Base-by-base conservation (phyloP, 495 filamentous ascomycete species). In the Mycothermus thermophilus region DNA sequence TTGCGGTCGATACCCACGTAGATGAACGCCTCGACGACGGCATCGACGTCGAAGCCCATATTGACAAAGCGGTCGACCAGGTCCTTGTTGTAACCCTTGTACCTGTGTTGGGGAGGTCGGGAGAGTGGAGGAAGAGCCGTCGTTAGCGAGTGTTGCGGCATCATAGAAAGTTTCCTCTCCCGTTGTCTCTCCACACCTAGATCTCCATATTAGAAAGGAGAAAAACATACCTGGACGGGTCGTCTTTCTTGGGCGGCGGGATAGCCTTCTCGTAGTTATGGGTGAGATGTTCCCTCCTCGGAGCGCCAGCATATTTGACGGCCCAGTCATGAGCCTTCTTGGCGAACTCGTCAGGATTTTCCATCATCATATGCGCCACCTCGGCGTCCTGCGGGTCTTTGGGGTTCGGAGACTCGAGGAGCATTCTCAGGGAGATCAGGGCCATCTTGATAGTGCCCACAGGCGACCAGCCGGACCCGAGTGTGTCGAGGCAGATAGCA, bases 341-440 rank as follows among this genome's bases (percentile, higher is more conserved):
- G 32, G 82, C 74, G 42, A 94, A 97, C 32, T 77, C 74, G 31
- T 79, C 70, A 0, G 82, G 83, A 26, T 77, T 69, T 8, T 74
- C 68, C 15, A 94, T 69, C 49, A 96, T 69, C 87, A 93, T 93
- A 42, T 70, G 75, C 5, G 90, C 90, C 3, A 96, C 90, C 57
- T 95, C 87, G 23, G 85, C 86, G 54, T 97, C 90, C 58, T 97
- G 90, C 2, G 90, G 90, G 48, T 97, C 90, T 43, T 88, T 90
- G 6, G 90, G 90, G 58, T 97, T 90, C 1, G 90, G 90, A 8
- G 81, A 81, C 60, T 80, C 83, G 46, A 97, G 80, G 8, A 97
- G 75, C 28, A 83, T 88, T 55, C 95, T 88, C 12, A 97, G 64
- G 10, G 87, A 94, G 34, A 96, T 70, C 17, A 97, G 72, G 19